Conservation (phyloP, 148 eudicot species). For the Nyssa sinensis region DNA sequence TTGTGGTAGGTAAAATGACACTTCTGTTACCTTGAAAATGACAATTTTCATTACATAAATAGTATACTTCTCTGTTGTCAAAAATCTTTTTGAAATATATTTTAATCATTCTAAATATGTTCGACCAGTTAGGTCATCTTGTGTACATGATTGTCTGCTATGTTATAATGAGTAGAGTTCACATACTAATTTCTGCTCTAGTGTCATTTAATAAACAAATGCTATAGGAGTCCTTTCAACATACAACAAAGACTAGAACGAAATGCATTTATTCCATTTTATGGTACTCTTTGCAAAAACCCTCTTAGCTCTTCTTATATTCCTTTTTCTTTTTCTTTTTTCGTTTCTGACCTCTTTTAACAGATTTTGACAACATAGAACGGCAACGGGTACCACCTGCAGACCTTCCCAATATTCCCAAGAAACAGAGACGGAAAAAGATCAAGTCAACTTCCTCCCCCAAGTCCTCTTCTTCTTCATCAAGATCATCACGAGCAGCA, state of each 20-base stretch:
- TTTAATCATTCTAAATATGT: not conserved
- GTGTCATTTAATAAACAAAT: no score
- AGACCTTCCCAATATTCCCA: slow-evolving; percentile 38
- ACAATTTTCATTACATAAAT: no score
- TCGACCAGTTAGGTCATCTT: not conserved
- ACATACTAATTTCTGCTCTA: not conserved
- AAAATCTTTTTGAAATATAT: not conserved
- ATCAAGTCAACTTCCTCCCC: slow-evolving; percentile 45
- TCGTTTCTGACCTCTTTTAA: not conserved
- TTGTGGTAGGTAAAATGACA: no score
- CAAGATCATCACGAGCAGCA: slow-evolving; percentile 42
- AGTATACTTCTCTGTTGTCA: not conserved
- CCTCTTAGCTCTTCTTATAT: not conserved
- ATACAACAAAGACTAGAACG: no score
- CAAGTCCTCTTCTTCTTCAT: slow-evolving; percentile 34
- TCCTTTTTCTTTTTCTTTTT: not conserved
- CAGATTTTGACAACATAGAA: slow-evolving; percentile 47
- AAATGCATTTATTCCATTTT: not conserved
- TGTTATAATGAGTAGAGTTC: not conserved
- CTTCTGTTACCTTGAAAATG: no score
- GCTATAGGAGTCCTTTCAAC: no score
- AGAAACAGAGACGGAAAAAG: slow-evolving; percentile 56
- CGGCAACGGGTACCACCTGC: slow-evolving; percentile 32
- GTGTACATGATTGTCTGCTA: not conserved
- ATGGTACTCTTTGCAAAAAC: not conserved